These are phyloP conservation scores for Geotrichum macrosporum DNA, from an alignment of 1,139 yeast species.

Conservation along the genomic window DNA sequence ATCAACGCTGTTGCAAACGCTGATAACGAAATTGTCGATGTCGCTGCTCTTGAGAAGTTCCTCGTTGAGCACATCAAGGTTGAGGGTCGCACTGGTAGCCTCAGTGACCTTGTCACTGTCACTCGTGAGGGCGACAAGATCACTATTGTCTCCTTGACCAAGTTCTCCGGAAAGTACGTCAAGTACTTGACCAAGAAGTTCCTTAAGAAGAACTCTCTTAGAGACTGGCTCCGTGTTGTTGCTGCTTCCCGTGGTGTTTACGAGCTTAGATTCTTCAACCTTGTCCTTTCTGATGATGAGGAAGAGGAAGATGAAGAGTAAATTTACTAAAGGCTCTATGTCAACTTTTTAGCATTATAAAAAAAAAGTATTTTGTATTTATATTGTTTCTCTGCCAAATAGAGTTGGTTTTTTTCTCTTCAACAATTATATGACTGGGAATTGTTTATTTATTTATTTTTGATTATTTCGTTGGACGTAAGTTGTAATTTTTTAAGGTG, in stretches of 20 bases:
- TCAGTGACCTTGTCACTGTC: conserved; percentile 91
- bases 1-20: conserved; percentile 98
- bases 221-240: conserved; percentile 99
- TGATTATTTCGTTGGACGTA: too few species aligned
- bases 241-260: conserved; percentile 94
- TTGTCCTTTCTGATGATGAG: conserved; percentile 95
- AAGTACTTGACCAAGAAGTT: conserved; percentile 99
- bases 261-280: conserved; percentile 99
- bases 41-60: conserved; percentile 96
- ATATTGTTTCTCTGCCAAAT: conserved; percentile 8
- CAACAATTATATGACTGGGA: too few species aligned
- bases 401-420: conserved; percentile 2
- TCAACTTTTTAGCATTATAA: conserved; percentile 9
- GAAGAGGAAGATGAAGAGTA: conserved; percentile 49
- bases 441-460: too few species aligned
- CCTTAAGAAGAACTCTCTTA: conserved; percentile 98
- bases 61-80: conserved; percentile 99
- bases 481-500: too few species aligned
- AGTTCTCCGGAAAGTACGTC: conserved; percentile 99
- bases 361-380: conserved; percentile 10
- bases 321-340: conserved; percentile 7
- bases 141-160: conserved; percentile 84
- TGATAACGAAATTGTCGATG: conserved; percentile 91
- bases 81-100: conserved; percentile 93
- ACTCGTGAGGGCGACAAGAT: conserved; percentile 76